Conservation (phyloP, 352 stramenopile genomes). For the Phytopythium mirpurense region DNA sequence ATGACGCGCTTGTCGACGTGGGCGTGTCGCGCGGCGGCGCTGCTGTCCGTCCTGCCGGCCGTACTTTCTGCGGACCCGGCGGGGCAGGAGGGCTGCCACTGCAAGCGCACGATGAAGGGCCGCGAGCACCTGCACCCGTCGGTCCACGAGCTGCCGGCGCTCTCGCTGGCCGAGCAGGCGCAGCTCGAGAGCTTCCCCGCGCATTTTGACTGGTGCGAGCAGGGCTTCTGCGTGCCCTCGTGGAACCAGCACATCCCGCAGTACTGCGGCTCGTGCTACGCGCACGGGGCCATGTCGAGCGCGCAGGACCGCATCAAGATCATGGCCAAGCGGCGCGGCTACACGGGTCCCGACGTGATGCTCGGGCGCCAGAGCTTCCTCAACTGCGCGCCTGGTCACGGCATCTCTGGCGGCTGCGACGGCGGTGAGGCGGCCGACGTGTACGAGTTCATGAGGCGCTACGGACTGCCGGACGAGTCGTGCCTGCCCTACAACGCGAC, state of each 20-base stretch:
- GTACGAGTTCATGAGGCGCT: conserved; percentile 76
- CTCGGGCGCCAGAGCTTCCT: conserved; percentile 76
- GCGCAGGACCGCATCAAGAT: conserved; percentile 85
- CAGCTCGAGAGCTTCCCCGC: conserved; percentile 37
- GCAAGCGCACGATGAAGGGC: conserved; percentile 70
- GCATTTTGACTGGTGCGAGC: conserved; percentile 91
- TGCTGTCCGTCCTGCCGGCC: conserved; percentile 12
- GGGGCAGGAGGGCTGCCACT: conserved; percentile 28
- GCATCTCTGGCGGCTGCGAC: conserved; percentile 55
- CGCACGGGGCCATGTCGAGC: conserved; percentile 68
- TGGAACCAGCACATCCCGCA: conserved; percentile 84
- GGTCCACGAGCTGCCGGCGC: conserved; percentile 26
- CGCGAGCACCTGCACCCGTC: conserved; percentile 63
- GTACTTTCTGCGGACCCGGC: conserved; percentile 6
- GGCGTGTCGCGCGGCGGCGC: not conserved
- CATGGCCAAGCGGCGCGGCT: conserved; percentile 55
- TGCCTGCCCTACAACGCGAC: conserved; percentile 80
- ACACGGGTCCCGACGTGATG: conserved; percentile 65
- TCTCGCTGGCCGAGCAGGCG: conserved; percentile 31
- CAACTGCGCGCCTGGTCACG: conserved; percentile 73
- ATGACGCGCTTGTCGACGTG: conserved; percentile 4
- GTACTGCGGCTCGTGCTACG: conserved; percentile 87
- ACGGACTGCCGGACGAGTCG: conserved; percentile 73
- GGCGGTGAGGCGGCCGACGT: conserved; percentile 69
- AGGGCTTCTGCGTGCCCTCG: conserved; percentile 68